phyloP scores from a whole-genome alignment of 1,284 basidiomycete genomes.

The Baeospora myosura region DNA sequence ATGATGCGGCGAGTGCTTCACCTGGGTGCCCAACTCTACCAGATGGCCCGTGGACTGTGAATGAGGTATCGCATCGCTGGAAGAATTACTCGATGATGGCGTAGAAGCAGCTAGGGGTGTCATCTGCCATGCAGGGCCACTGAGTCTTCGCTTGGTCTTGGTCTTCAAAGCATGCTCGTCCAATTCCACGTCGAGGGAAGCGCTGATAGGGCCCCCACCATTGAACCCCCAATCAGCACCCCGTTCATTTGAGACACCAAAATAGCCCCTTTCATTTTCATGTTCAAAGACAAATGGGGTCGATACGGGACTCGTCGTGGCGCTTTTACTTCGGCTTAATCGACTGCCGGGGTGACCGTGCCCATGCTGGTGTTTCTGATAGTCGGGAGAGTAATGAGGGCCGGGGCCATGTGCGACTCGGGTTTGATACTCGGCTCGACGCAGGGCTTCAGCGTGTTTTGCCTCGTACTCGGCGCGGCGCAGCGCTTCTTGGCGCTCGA shows the following conservation, averaged over 20 bases:
- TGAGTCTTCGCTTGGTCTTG: constrained; percentile 12
- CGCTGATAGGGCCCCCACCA: no score
- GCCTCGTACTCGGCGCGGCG: constrained; percentile 83
- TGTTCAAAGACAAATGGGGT: constrained; percentile 35
- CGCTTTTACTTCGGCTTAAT: constrained; percentile 53
- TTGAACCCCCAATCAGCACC: constrained; percentile 19
- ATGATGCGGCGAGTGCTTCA: constrained; percentile 14
- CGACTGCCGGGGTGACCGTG: no score
- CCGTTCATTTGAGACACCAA: constrained; percentile 34
- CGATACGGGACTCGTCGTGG: constrained; percentile 61
- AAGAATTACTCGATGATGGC: no score
- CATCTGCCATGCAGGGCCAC: not conserved
- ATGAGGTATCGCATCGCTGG: not conserved
- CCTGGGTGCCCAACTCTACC: not conserved
- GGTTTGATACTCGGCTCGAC: constrained; percentile 72
- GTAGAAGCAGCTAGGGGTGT: not conserved
- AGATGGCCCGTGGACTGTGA: not conserved
- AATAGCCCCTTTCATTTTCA: constrained; percentile 32
- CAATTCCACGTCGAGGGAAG: constrained; percentile 6
- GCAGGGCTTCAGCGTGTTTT: constrained; percentile 70
- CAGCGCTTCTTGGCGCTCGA: constrained; percentile 80
- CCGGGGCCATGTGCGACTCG: constrained; percentile 20
- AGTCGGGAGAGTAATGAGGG: constrained; percentile 1
- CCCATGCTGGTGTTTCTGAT: not conserved
- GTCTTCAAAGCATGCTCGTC: constrained; percentile 22